Base-by-base conservation (phyloP, 2,329 filamentous ascomycete genomes). In the Pseudocercospora macadamiae region DNA sequence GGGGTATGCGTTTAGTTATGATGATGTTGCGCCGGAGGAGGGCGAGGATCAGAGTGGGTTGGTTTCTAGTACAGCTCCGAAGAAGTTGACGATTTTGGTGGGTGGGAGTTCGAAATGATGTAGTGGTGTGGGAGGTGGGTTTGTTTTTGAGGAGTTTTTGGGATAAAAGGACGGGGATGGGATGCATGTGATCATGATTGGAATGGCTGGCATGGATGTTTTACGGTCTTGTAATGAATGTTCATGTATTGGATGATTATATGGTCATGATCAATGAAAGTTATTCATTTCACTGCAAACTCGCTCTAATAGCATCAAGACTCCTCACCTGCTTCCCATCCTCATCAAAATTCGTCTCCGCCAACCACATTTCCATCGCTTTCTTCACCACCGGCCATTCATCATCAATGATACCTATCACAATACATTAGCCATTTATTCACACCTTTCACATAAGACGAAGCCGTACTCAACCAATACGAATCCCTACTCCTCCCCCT, bases 1-100 rank as follows among this genome's bases (percentile, higher is more conserved):
- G 52, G 87, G 87, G 0, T 90, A 89, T 69, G 84, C 85, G 0
- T 90, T 89, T 68, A 77, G 86, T 0, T 89, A 89, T 64, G 87
- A 89, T 67, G 87, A 90, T 69, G 86, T 89, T n/a, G 75, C 78
- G n/a, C 51, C 61, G 7, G 44, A 36, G 25, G 12, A 12, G 12
- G 59, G 37, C 42, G 75, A 78, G 60, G 82, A 87, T 70, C 80
- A 81, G 55, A 76, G 77, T 19, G 82, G 82, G 4, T 75, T 78
- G 10, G 71, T 83, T 39, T 70, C 77, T 26, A 77, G 76, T 48
- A 61, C 70, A 2, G 73, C 71, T 52, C 80, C 82, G 0, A 62
- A 67, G 36, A 21, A 78, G 14, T 75, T 83, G 51, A 76, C 74
- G 14, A 70, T 83, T 57, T 74, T 76, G 63, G 76, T 83, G 57